A percentile compares a stretch with the other conserved stretches of the same genome.
phyloP scores from a whole-genome alignment of 306 rosid genomes.

The Malus asiatica region DNA sequence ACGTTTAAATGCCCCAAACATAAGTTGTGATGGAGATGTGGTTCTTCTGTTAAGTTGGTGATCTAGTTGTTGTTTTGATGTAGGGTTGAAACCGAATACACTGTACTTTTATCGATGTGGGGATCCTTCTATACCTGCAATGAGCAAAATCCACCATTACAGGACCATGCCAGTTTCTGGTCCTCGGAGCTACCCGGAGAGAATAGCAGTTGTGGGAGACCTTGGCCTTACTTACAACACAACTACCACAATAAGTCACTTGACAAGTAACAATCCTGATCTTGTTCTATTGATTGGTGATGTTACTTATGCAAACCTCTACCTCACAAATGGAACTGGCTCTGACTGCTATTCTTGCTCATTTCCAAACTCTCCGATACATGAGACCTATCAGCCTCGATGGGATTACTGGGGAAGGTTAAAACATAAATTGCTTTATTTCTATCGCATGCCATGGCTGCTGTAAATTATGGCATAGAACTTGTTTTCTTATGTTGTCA shows the following conservation, averaged over 20 bases:
- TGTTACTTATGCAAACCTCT: conserved; percentile 65
- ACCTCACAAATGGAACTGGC: conserved; percentile 84
- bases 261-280: conserved; percentile 57
- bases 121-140: conserved; percentile 53
- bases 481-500: conserved; percentile 6
- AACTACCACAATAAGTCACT: conserved; percentile 62
- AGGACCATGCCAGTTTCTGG: conserved; percentile 65
- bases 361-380: conserved; percentile 63
- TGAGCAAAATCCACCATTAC: conserved; percentile 52
- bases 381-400: conserved; percentile 84
- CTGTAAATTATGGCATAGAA: neutral
- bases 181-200: conserved; percentile 51
- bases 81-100: conserved; percentile 67
- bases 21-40: neutral
- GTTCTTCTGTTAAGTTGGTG: neutral
- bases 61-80: neutral
- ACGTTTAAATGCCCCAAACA: no score
- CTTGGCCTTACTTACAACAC: conserved; percentile 75
- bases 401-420: conserved; percentile 98
- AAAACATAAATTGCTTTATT: neutral
- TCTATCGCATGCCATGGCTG: conserved; percentile 30
- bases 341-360: conserved; percentile 74
- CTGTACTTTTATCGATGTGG: conserved; percentile 67
- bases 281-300: conserved; percentile 75
- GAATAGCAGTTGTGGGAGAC: conserved; percentile 70